Conservation (phyloP, 208 protist species). For the Angomonas ambiguus region DNA sequence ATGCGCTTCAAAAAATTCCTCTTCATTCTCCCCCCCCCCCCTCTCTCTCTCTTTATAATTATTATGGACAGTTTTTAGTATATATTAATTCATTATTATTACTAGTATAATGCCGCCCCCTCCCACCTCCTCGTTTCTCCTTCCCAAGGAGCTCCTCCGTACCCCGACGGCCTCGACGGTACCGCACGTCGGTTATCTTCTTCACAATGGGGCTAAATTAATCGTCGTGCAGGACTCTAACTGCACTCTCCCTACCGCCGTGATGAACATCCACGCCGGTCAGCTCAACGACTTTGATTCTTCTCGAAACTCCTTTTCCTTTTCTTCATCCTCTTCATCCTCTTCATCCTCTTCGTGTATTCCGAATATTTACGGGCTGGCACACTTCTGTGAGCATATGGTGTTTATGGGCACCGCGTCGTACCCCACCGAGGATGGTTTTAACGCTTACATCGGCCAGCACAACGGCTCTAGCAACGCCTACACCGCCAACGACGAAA, state of each 20-base stretch:
- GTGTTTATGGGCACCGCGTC: conserved; percentile 92
- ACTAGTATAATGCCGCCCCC: conserved; percentile 10
- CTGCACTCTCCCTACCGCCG: conserved; percentile 48
- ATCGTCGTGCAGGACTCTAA: conserved; percentile 69
- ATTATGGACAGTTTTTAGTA: too few relatives aligned
- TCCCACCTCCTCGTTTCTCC: conserved; percentile 24
- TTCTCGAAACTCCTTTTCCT: too few relatives aligned
- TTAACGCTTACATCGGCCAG: conserved; percentile 62
- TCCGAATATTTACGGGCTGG: conserved; percentile 58
- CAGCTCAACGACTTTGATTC: conserved; percentile 70
- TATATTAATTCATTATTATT: conserved; percentile 4
- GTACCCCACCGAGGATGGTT: conserved; percentile 89
- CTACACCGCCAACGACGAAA: conserved; percentile 69
- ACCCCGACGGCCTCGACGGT: conserved; percentile 36
- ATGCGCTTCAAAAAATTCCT: too few relatives aligned
- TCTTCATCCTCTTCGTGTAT: too few relatives aligned
- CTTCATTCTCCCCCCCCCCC: too few relatives aligned
- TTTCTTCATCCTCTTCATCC: too few relatives aligned
- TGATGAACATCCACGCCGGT: conserved; percentile 75
- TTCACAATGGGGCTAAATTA: conserved; percentile 71
- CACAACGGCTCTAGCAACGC: conserved; percentile 82
- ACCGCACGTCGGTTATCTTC: conserved; percentile 45
- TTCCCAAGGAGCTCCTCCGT: conserved; percentile 9
- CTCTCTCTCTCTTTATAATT: too few relatives aligned
- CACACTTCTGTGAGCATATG: conserved; percentile 94